Conservation (phyloP, 495 filamentous ascomycete genomes). For the Xylaria nigripes region DNA sequence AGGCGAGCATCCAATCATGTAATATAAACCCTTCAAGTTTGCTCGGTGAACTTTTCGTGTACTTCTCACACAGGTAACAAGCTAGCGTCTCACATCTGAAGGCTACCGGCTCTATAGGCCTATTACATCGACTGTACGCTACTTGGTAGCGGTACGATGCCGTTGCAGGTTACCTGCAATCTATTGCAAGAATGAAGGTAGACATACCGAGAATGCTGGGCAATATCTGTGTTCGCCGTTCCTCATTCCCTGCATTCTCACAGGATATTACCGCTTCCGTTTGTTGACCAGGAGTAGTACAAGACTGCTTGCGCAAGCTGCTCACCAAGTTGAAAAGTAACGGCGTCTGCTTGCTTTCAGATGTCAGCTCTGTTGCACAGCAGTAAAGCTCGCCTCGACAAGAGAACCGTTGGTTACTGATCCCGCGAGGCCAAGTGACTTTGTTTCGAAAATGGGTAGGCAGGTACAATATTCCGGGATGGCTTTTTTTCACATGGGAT, state of each 20-base stretch:
- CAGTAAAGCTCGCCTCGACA: constrained; percentile 20
- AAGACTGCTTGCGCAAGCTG: background rate
- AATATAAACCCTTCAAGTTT: background rate
- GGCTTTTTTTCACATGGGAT: background rate
- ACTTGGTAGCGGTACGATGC: background rate
- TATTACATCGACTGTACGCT: background rate
- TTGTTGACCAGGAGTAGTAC: background rate
- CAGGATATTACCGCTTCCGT: background rate
- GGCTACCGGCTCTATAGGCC: background rate
- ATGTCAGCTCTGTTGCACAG: constrained; percentile 16
- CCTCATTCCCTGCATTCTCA: constrained; percentile 1
- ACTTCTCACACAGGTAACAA: background rate
- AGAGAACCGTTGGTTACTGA: constrained; percentile 13
- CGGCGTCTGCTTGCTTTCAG: constrained; percentile 12
- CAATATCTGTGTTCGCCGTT: background rate
- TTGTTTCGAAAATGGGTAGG: constrained; percentile 5
- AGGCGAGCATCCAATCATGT: background rate
- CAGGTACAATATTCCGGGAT: background rate
- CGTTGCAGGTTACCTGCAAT: background rate
- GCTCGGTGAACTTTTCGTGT: background rate
- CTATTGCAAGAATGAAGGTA: background rate
- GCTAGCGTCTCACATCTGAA: constrained; percentile 1
- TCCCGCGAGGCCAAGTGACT: background rate
- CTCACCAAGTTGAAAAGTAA: background rate
- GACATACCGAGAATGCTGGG: background rate